Evolutionary conservation across 371 early-diverging fungal species (phyloP).

Genomic region (Amoeboradix gromovi): DNA sequence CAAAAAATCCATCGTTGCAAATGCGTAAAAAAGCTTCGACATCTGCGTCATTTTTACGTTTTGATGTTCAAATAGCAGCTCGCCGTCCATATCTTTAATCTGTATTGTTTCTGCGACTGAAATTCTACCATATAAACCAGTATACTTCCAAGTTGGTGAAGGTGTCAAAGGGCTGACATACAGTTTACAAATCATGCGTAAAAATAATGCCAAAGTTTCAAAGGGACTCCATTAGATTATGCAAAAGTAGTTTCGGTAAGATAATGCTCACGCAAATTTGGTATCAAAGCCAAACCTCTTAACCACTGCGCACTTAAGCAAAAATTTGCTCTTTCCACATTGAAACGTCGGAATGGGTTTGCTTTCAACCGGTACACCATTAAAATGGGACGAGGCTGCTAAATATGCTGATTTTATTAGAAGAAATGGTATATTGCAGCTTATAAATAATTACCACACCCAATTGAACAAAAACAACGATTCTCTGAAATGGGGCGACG

Average conservation of each 20-base stretch:
- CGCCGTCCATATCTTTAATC: background rate
- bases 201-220: background rate
- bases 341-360: constrained; percentile 53
- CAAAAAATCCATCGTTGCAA: background rate
- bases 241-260: too few relatives aligned
- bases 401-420: constrained; percentile 58
- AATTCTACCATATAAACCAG: background rate
- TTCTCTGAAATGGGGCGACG: constrained; percentile 77
- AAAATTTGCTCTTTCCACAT: too few relatives aligned
- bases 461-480: constrained; percentile 43
- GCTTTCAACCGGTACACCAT: constrained; percentile 72
- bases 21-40: background rate
- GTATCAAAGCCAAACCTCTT: too few relatives aligned
- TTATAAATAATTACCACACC: constrained; percentile 50
- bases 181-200: background rate
- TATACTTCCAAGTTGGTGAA: background rate
- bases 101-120: background rate
- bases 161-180: background rate
- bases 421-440: constrained; percentile 69
- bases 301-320: too few relatives aligned
- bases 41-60: background rate
- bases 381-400: constrained; percentile 68
- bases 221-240: too few relatives aligned
- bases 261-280: too few relatives aligned
- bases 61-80: background rate